Percentiles rank a stretch among this genome's conserved stretches.
Evolutionary conservation across 768 basidiomycete species (phyloP).

Genomic region (Mrakia frigida): DNA sequence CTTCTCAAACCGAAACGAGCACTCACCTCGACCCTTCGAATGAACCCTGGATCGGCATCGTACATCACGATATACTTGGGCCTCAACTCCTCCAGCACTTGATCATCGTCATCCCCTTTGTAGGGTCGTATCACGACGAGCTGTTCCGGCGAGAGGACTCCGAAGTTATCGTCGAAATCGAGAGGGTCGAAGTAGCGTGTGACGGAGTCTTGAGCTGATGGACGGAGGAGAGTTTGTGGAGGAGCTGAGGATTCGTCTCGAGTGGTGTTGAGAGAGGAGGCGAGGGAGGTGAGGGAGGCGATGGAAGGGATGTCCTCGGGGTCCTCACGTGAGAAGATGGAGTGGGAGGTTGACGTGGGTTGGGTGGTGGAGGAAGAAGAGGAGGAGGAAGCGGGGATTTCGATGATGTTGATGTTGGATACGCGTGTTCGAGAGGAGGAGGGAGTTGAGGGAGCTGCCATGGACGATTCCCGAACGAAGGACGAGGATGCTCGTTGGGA

Average conservation of each 20-base stretch:
- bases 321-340: slow-evolving; percentile 20
- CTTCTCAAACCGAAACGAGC: no score
- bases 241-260: not conserved
- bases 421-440: not conserved
- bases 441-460: not conserved
- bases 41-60: slow-evolving; percentile 88
- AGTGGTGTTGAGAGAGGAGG: no score
- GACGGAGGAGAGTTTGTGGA: slow-evolving; percentile 32
- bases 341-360: not conserved
- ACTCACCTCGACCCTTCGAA: slow-evolving; percentile 80
- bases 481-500: slow-evolving; percentile 1
- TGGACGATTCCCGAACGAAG: slow-evolving; percentile 16
- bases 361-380: not conserved
- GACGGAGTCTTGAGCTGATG: slow-evolving; percentile 29
- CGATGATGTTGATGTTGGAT: not conserved
- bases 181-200: slow-evolving; percentile 40
- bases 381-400: not conserved
- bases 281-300: not conserved
- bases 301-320: not conserved
- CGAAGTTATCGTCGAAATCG: slow-evolving; percentile 73
- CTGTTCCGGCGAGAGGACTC: slow-evolving; percentile 69
- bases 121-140: slow-evolving; percentile 81
- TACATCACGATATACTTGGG: slow-evolving; percentile 94
- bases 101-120: slow-evolving; percentile 87
- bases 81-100: slow-evolving; percentile 73